Evolutionary conservation across 805 yeast species (phyloP), one percentile per base, ranked within the genome.

Genomic region (Debaryomyces castellii): DNA sequence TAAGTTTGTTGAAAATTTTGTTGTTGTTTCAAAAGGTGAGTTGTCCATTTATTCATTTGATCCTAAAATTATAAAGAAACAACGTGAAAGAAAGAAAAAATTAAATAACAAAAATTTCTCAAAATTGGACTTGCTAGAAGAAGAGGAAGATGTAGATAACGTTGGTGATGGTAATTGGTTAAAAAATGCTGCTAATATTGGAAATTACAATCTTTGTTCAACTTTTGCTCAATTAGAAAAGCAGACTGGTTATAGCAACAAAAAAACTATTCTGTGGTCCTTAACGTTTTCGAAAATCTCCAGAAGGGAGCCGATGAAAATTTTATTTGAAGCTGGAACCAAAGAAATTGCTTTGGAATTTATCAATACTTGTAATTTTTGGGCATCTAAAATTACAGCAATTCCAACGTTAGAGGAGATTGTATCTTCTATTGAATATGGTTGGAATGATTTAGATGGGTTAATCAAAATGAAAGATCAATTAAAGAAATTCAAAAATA

Each of bases 311-410:
- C 63, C 67, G 22, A 72, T 71, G 50, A 72, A 69, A 48, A 67
- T 86, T 14, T 68, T 81, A 24, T 85, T 87, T 61, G 82, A 80
- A 63, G 82, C 89, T 0, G 84, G 85, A 9, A 81, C 88, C 11
- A 60, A 69, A 20, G 87, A 83, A 52, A 78, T 80, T 47, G 94
- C 96, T 0, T 66, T 69, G 36, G 86, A 82, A 57, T 88, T 80
- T 63, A 81, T 87, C 14, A 79, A 84, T 53, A 81, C 92, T 4
- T 83, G 94, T 64, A 90, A 89, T 63, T 90, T 87, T 61, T 90
- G 97, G 96, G 88, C 95, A 2, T 87, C 92, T 1, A 78, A 94
- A 52, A 77, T 87, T 30, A 85, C 96, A 5, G 85, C 90, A 12
- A 83, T 88, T 17, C 96, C 96, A 3, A 74, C 82, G 0, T 59